These are phyloP conservation scores for Starmerella bombi DNA, from an alignment of 805 yeast species.

Conservation along the genomic window DNA sequence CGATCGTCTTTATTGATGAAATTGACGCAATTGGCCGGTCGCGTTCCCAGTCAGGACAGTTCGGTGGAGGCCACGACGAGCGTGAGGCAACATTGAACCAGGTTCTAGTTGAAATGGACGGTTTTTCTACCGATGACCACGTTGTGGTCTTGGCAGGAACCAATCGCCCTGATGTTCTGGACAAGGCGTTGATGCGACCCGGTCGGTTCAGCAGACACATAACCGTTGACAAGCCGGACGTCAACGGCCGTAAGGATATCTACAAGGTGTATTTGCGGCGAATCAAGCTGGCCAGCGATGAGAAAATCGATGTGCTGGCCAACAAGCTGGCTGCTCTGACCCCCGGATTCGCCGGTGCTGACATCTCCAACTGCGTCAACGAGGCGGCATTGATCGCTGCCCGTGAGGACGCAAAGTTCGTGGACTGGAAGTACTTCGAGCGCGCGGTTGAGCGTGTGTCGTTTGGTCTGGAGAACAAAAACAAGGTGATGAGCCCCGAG, in stretches of 20 bases:
- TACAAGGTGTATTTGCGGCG: slow-evolving; percentile 74
- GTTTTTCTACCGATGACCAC: slow-evolving; percentile 80
- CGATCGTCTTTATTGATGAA: slow-evolving; percentile 94
- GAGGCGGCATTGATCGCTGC: slow-evolving; percentile 98
- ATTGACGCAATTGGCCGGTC: slow-evolving; percentile 99
- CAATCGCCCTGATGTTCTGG: slow-evolving; percentile 86
- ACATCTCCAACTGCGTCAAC: slow-evolving; percentile 90
- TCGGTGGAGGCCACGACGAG: slow-evolving; percentile 83
- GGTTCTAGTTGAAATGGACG: slow-evolving; percentile 96
- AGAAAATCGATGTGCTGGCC: slow-evolving; percentile 41
- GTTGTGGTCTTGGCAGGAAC: slow-evolving; percentile 97
- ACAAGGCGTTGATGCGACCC: slow-evolving; percentile 86
- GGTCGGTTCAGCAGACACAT: slow-evolving; percentile 96
- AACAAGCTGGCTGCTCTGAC: slow-evolving; percentile 91
- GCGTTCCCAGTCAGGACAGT: slow-evolving; percentile 37
- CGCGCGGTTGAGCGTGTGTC: slow-evolving; percentile 94
- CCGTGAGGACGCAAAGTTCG: slow-evolving; percentile 56
- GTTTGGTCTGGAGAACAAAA: slow-evolving; percentile 88
- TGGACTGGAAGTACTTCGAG: slow-evolving; percentile 72
- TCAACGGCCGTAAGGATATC: slow-evolving; percentile 88
- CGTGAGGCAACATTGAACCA: slow-evolving; percentile 94
- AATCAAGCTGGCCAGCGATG: slow-evolving; percentile 40
- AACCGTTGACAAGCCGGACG: slow-evolving; percentile 80
- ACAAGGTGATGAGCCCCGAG: slow-evolving; percentile 66
- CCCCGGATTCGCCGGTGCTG: slow-evolving; percentile 98